These are phyloP conservation scores for Mrakia hoshinonis DNA, from an alignment of 768 basidiomycete species.

Conservation along the genomic window DNA sequence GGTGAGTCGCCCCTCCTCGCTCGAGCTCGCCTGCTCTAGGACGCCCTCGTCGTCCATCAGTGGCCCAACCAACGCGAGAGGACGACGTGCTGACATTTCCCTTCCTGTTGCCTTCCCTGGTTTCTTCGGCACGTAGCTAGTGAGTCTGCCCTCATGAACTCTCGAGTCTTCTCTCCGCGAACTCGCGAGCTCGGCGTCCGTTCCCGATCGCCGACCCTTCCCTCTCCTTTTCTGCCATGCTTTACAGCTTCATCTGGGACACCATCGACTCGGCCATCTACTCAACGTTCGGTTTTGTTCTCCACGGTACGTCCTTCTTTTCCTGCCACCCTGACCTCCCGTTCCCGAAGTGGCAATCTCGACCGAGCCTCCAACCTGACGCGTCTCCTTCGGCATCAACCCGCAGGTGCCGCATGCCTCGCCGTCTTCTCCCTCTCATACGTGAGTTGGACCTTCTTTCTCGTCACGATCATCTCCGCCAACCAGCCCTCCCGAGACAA, in stretches of 20 bases:
- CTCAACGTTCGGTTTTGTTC: not conserved
- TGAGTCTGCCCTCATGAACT: too few relatives aligned
- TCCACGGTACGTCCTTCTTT: conserved; percentile 2
- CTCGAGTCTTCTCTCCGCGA: not conserved
- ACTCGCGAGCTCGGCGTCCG: not conserved
- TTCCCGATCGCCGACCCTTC: not conserved
- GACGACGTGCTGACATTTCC: not conserved
- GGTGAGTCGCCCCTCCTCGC: not conserved
- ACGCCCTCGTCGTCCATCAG: not conserved
- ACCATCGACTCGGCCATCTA: not conserved
- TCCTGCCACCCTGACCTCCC: not conserved
- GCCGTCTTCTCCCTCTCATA: conserved; percentile 4
- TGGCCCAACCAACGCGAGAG: not conserved
- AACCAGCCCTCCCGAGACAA: too few relatives aligned
- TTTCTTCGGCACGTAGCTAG: too few relatives aligned
- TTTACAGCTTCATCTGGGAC: conserved; percentile 19
- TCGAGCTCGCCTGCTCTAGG: not conserved
- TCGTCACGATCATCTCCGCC: not conserved
- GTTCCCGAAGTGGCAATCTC: not conserved
- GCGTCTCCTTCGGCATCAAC: not conserved
- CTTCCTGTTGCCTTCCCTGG: too few relatives aligned
- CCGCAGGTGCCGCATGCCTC: conserved; percentile 15
- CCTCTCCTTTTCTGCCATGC: not conserved
- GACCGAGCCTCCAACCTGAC: conserved; percentile 10
- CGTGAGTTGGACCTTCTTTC: not conserved